phyloP scores from a whole-genome alignment of 495 filamentous ascomycete species.

The Tuber calosporum region DNA sequence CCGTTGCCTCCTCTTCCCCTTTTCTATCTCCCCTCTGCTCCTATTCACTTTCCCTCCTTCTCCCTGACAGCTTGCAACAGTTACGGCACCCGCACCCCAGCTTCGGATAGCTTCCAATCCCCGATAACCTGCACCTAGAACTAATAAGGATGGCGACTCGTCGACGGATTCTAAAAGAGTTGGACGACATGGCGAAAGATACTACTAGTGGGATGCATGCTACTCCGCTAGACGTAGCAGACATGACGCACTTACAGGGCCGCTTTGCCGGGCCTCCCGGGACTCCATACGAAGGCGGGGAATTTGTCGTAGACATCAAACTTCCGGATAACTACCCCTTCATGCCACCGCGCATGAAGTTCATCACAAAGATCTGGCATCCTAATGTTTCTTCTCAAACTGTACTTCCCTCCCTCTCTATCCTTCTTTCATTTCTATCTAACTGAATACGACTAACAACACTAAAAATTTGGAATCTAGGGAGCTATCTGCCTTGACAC shows the following conservation, averaged over 20 bases:
- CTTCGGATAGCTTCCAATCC: background rate
- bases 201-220: conserved; percentile 64
- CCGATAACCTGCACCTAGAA: background rate
- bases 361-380: conserved; percentile 95
- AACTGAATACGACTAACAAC: background rate
- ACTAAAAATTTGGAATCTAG: conserved; percentile 45
- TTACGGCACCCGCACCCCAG: background rate
- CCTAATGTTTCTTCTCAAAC: conserved; percentile 95
- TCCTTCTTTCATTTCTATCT: background rate
- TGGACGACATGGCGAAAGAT: conserved; percentile 77
- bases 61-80: background rate
- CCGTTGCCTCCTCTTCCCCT: background rate
- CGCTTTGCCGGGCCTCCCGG: conserved; percentile 81
- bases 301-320: conserved; percentile 71
- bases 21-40: background rate
- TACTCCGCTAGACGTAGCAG: conserved; percentile 55
- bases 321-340: conserved; percentile 92
- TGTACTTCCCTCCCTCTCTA: conserved; percentile 49
- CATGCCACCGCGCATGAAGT: conserved; percentile 83
- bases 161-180: conserved; percentile 85
- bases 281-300: conserved; percentile 88
- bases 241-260: conserved; percentile 78
- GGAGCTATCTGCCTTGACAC: conserved; percentile 97
- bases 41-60: conserved; percentile 1
- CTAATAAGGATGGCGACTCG: conserved; percentile 61